Conservation (phyloP, 1,139 yeast species). For the Blastobotrys raffinosifermentans region DNA sequence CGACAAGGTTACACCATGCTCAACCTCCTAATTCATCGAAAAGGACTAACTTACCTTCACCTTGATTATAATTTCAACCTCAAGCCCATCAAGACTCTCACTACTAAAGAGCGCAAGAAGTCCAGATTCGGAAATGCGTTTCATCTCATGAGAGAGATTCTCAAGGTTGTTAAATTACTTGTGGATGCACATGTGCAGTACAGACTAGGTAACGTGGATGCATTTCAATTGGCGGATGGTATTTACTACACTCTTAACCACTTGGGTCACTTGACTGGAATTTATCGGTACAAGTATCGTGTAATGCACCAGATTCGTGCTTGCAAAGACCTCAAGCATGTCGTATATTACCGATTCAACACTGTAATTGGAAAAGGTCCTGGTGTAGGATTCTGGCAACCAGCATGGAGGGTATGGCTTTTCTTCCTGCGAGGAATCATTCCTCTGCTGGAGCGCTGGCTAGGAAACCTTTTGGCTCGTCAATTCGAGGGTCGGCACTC, state of each 20-base stretch:
- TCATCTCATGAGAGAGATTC: constrained; percentile 83
- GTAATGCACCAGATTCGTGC: constrained; percentile 98
- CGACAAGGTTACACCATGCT: constrained; percentile 93
- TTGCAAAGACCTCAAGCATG: constrained; percentile 91
- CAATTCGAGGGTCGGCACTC: constrained; percentile 95
- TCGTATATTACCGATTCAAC: constrained; percentile 79
- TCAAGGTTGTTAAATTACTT: constrained; percentile 71
- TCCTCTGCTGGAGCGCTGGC: constrained; percentile 90
- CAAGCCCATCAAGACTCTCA: constrained; percentile 92
- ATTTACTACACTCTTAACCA: constrained; percentile 85
- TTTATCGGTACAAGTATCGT: constrained; percentile 91
- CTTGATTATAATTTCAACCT: constrained; percentile 91
- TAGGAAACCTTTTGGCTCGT: constrained; percentile 83
- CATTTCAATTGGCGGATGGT: constrained; percentile 94
- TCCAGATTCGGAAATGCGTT: constrained; percentile 96
- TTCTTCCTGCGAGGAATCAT: constrained; percentile 89
- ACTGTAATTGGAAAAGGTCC: constrained; percentile 89
- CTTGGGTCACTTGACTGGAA: constrained; percentile 92
- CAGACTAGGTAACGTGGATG: constrained; percentile 84
- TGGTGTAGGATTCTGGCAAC: constrained; percentile 99
- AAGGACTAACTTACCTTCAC: constrained; percentile 88
- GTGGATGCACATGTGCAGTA: constrained; percentile 94
- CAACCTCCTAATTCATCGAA: constrained; percentile 79
- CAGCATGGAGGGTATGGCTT: constrained; percentile 97
- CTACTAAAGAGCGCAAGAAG: constrained; percentile 93